Evolutionary conservation across 257 asterid genomes (phyloP).

Genomic region (Rehmannia glutinosa): DNA sequence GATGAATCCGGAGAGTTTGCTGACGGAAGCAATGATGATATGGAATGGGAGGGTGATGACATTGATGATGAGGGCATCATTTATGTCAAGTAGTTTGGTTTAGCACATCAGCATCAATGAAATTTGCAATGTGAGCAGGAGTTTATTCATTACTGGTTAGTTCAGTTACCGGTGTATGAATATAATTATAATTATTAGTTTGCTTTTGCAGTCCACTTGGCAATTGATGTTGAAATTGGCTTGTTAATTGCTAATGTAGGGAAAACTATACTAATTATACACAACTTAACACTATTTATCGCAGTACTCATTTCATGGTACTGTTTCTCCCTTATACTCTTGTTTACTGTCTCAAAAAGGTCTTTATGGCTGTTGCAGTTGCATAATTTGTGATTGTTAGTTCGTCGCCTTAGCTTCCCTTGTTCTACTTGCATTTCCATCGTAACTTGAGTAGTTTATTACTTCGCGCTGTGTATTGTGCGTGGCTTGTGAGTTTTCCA

Average conservation of each 20-base stretch:
- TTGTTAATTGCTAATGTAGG: too few species aligned
- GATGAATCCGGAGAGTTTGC: conserved; percentile 31
- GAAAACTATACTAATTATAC: too few species aligned
- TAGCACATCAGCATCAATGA: neutral
- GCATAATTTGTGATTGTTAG: neutral
- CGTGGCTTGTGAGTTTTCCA: neutral
- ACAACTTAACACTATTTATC: too few species aligned
- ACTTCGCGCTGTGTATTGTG: too few species aligned
- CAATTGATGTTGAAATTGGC: neutral
- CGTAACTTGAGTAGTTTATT: neutral
- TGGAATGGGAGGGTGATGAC: conserved; percentile 60
- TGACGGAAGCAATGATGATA: conserved; percentile 41
- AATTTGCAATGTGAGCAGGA: conserved; percentile 6
- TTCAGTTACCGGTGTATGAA: neutral
- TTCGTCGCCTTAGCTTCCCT: neutral
- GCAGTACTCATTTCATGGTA: too few species aligned
- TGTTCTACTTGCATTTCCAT: neutral
- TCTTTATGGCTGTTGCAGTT: neutral
- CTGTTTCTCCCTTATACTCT: too few species aligned
- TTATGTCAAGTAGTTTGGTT: conserved; percentile 60
- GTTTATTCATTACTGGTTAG: conserved; percentile 28
- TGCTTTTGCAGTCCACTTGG: neutral
- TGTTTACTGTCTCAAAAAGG: too few species aligned
- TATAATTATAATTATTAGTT: neutral
- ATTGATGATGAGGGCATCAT: conserved; percentile 78